These are phyloP conservation scores for Boletus vinaceobasis DNA, from an alignment of 768 basidiomycete species.

Conservation along the genomic window DNA sequence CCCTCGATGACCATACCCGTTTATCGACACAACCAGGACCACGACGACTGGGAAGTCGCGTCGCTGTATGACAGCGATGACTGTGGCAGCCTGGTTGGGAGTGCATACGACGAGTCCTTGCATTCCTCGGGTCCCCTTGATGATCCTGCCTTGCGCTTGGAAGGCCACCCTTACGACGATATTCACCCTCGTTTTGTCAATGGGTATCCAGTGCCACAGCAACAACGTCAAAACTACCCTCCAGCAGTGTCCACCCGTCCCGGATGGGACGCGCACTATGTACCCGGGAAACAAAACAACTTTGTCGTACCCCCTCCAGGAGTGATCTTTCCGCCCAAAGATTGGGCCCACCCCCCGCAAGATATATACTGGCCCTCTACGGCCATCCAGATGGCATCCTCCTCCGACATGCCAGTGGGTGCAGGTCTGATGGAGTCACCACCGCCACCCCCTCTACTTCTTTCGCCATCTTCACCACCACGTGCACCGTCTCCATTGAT, in stretches of 20 bases:
- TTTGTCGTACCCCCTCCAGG: constrained; percentile 27
- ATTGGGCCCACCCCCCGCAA: constrained; percentile 13
- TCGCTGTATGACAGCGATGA: constrained; percentile 30
- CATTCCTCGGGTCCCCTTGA: constrained; percentile 2
- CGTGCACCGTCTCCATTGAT: constrained; percentile 7
- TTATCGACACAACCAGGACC: constrained; percentile 22
- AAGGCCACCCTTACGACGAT: constrained; percentile 2
- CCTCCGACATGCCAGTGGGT: constrained; percentile 1
- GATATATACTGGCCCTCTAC: constrained; percentile 13
- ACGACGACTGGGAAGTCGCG: constrained; percentile 30
- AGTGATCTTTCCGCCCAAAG: constrained; percentile 22
- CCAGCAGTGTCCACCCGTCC: not conserved
- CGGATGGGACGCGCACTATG: constrained; percentile 9
- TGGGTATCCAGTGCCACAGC: constrained; percentile 18
- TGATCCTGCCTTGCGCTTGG: constrained; percentile 7
- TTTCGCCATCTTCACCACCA: constrained; percentile 14
- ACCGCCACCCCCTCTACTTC: constrained; percentile 10
- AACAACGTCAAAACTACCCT: constrained; percentile 10
- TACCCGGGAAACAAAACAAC: constrained; percentile 8
- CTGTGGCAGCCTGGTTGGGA: constrained; percentile 23
- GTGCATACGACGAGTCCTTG: constrained; percentile 15
- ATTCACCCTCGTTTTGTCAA: constrained; percentile 1
- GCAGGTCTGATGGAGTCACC: constrained; percentile 5
- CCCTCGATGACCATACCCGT: constrained; percentile 24
- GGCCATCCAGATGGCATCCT: not conserved